Percentiles rank a stretch among this genome's conserved stretches.
Conservation (phyloP, 768 basidiomycete species). For the Rhodotorula paludigena region DNA sequence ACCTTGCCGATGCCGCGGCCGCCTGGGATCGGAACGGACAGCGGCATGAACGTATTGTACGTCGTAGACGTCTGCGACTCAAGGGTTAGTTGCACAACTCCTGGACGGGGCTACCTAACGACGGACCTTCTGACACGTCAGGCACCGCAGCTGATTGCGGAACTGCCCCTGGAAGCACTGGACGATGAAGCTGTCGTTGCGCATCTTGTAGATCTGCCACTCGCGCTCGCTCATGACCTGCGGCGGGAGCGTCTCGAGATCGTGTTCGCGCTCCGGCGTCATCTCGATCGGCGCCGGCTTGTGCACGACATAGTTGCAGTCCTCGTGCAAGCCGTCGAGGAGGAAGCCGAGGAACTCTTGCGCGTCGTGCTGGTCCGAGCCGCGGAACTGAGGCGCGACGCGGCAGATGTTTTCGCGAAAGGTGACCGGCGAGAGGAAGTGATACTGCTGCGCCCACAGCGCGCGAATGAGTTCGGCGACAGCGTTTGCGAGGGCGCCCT, state of each 20-base stretch:
- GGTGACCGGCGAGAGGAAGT: conserved; percentile 70
- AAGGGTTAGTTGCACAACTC: not conserved
- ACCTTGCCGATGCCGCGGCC: conserved; percentile 58
- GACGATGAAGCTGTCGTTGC: conserved; percentile 89
- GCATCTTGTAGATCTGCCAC: conserved; percentile 81
- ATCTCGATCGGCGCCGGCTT: conserved; percentile 68
- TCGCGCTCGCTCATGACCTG: conserved; percentile 87
- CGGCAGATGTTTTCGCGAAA: conserved; percentile 87
- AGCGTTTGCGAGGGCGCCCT: conserved; percentile 71
- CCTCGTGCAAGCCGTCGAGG: conserved; percentile 93
- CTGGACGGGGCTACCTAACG: too few relatives aligned
- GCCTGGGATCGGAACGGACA: conserved; percentile 80
- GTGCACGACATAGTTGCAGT: conserved; percentile 80
- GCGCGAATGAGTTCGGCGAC: conserved; percentile 79
- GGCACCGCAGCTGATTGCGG: conserved; percentile 76
- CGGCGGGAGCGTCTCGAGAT: conserved; percentile 75
- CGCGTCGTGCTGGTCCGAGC: conserved; percentile 91
- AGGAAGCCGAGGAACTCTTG: conserved; percentile 97
- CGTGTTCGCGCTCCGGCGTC: conserved; percentile 76
- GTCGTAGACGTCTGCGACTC: conserved; percentile 44
- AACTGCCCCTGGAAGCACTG: conserved; percentile 99
- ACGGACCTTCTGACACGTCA: conserved; percentile 79
- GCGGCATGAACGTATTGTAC: conserved; percentile 70
- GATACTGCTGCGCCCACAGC: conserved; percentile 80
- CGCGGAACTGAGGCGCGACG: conserved; percentile 66